Percentiles rank a stretch among this genome's conserved stretches.
Conservation (phyloP, 108 stramenopile genomes). For the Skeletonema potamos region DNA sequence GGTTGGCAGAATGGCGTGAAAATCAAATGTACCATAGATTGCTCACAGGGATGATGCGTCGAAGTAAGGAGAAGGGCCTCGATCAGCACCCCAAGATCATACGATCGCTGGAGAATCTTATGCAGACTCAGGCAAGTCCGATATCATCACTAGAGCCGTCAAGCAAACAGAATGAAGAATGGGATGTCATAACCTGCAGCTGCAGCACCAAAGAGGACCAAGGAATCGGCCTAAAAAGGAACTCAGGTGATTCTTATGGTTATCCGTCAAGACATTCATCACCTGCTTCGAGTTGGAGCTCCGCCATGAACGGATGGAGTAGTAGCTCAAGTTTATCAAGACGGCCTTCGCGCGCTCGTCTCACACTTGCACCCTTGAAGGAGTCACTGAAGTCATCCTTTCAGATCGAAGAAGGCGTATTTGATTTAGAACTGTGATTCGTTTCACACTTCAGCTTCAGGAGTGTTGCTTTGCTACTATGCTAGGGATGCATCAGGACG, state of each 20-base stretch:
- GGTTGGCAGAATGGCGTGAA: constrained; percentile 4
- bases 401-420: neutral
- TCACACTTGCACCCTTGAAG: neutral
- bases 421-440: neutral
- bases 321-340: neutral
- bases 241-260: neutral
- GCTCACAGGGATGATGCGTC: constrained; percentile 5
- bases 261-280: neutral
- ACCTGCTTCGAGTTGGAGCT: neutral
- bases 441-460: too few species aligned
- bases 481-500: too few species aligned
- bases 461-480: too few species aligned
- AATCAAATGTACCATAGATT: constrained; percentile 9
- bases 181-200: neutral
- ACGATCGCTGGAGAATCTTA: neutral
- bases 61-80: neutral
- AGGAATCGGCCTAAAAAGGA: neutral
- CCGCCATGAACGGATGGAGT: neutral
- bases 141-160: neutral
- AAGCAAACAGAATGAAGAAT: constrained; percentile 1
- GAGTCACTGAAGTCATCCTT: neutral
- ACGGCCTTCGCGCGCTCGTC: neutral
- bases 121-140: constrained; percentile 1
- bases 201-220: neutral
- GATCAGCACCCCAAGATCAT: neutral